A percentile compares a stretch with the other conserved stretches of the same genome.
phyloP scores from a whole-genome alignment of 2,329 filamentous ascomycete species.

The Cladosporium colombiae region DNA sequence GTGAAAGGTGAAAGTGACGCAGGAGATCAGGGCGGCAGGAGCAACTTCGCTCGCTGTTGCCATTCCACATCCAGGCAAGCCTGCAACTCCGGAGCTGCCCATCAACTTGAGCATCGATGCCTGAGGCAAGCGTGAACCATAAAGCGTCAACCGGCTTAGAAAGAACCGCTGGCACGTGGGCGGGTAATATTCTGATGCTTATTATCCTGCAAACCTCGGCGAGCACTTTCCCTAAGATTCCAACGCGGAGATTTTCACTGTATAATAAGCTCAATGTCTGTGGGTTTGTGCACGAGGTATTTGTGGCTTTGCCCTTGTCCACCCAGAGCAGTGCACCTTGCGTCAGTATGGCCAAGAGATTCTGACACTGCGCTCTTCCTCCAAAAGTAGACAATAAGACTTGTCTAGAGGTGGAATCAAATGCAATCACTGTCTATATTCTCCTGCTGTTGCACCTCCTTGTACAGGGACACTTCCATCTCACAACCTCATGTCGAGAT shows the following conservation, averaged over 20 bases:
- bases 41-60: slow-evolving; percentile 2
- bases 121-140: not conserved
- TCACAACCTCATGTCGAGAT: no score
- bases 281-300: not conserved
- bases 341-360: no score
- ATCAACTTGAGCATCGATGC: not conserved
- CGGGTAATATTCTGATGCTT: not conserved
- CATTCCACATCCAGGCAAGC: not conserved
- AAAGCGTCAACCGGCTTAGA: not conserved
- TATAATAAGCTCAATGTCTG: not conserved
- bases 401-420: not conserved
- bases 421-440: not conserved
- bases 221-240: not conserved
- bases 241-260: not conserved
- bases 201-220: not conserved
- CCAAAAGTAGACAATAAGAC: not conserved
- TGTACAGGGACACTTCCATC: not conserved
- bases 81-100: not conserved
- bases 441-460: not conserved
- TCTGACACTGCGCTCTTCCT: not conserved
- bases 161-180: not conserved
- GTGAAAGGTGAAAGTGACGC: slow-evolving; percentile 4
- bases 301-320: not conserved
- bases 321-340: not conserved
- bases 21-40: slow-evolving; percentile 5